A percentile compares a stretch with the other conserved stretches of the same genome.
These are phyloP conservation scores for Pistacia vera DNA, from an alignment of 345 rosid genomes.

Conservation along the genomic window DNA sequence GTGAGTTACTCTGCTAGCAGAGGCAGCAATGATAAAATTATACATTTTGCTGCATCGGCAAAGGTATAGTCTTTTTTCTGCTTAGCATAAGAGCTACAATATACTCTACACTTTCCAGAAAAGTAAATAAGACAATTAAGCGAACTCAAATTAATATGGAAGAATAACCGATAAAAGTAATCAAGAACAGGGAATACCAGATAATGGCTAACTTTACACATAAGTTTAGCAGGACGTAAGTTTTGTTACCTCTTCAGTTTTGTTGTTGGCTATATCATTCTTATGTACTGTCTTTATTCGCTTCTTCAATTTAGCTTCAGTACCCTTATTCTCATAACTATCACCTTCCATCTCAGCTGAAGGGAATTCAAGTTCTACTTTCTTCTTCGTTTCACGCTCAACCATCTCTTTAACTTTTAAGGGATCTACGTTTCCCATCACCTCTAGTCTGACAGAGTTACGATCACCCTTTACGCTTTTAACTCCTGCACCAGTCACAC, in stretches of 20 bases:
- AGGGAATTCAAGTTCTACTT: conserved; percentile 10
- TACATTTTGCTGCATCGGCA: neutral
- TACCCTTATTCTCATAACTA: neutral
- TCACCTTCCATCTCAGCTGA: neutral
- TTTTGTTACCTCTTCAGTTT: conserved; percentile 5
- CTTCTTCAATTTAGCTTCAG: neutral
- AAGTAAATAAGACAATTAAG: neutral
- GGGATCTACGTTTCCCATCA: conserved; percentile 14
- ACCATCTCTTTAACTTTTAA: neutral
- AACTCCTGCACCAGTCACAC: conserved; percentile 9
- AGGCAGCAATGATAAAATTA: neutral
- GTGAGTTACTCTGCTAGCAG: neutral
- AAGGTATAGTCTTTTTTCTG: neutral
- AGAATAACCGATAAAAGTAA: neutral
- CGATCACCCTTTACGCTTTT: neutral
- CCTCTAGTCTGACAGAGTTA: conserved; percentile 4
- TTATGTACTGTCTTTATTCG: neutral
- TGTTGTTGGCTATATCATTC: neutral
- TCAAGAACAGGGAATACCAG: neutral
- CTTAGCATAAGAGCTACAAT: neutral
- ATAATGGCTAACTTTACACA: neutral
- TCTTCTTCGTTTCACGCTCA: neutral
- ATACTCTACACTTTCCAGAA: neutral
- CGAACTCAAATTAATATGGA: neutral
- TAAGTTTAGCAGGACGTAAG: neutral